Percentiles rank a stretch among this genome's conserved stretches.
Conservation (phyloP, 306 rosid species). For the Trichosanthes cucumerina region DNA sequence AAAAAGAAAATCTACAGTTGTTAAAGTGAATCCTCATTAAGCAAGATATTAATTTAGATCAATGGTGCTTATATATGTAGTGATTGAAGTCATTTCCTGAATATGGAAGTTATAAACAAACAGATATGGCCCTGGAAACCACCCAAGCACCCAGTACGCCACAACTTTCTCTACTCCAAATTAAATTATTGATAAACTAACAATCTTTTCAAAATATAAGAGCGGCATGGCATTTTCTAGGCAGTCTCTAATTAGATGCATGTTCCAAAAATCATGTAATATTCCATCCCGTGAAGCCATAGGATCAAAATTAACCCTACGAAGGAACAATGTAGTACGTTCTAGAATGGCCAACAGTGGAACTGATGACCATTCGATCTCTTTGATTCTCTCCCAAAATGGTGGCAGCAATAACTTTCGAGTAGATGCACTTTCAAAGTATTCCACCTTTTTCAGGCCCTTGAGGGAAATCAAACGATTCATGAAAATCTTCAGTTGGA, state of each 20-base stretch:
- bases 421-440: background rate
- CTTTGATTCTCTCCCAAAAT: background rate
- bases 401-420: background rate
- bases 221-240: background rate
- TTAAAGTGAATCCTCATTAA: background rate
- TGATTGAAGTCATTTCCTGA: background rate
- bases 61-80: conserved; percentile 1
- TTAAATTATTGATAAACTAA: background rate
- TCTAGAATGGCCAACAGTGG: background rate
- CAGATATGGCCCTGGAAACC: background rate
- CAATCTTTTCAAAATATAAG: background rate
- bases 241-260: background rate
- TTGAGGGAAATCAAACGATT: background rate
- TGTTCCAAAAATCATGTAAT: background rate
- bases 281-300: background rate
- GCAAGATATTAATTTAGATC: background rate
- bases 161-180: background rate
- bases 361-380: background rate
- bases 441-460: no score
- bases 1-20: background rate
- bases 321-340: background rate
- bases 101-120: background rate
- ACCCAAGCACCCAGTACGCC: background rate
- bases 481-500: background rate
- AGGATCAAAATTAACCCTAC: background rate